Evolutionary conservation across 371 early-diverging fungal genomes (phyloP).

Genomic region (Mortierella polycephala): DNA sequence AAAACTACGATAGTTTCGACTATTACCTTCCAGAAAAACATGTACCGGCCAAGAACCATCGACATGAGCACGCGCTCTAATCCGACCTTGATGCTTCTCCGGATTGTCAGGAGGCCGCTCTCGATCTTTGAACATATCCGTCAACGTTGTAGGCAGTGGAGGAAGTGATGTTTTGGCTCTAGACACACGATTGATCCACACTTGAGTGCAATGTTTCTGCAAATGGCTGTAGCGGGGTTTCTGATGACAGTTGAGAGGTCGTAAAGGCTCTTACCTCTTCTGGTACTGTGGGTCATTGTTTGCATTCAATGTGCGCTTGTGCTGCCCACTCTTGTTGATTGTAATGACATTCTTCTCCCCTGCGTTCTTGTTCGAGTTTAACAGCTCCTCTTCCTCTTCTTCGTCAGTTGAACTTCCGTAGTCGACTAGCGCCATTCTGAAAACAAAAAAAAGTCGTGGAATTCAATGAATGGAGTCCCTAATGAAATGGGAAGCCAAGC

Average conservation of each 20-base stretch:
- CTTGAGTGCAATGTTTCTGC: too few species aligned
- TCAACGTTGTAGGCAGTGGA: constrained; percentile 35
- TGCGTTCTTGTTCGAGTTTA: background rate
- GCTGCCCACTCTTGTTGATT: background rate
- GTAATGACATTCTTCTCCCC: too few species aligned
- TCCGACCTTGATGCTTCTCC: constrained; percentile 28
- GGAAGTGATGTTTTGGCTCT: constrained; percentile 29
- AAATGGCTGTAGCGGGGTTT: too few species aligned
- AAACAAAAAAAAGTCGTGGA: background rate
- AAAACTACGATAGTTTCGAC: too few species aligned
- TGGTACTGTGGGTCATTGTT: background rate
- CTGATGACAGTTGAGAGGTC: too few species aligned
- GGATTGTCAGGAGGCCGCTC: constrained; percentile 41
- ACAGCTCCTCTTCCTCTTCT: constrained; percentile 10
- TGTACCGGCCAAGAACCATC: constrained; percentile 50
- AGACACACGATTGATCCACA: background rate
- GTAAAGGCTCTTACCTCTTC: background rate
- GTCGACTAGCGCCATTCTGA: constrained; percentile 44
- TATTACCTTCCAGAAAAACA: constrained; percentile 44
- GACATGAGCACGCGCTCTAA: constrained; percentile 31
- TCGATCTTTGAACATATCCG: constrained; percentile 40
- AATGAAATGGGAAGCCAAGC: background rate
- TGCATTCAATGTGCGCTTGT: background rate
- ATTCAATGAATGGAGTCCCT: too few species aligned
- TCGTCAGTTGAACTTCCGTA: constrained; percentile 48